phyloP scores from a whole-genome alignment of 1,139 yeast species.

The Komagataea norvegica region DNA sequence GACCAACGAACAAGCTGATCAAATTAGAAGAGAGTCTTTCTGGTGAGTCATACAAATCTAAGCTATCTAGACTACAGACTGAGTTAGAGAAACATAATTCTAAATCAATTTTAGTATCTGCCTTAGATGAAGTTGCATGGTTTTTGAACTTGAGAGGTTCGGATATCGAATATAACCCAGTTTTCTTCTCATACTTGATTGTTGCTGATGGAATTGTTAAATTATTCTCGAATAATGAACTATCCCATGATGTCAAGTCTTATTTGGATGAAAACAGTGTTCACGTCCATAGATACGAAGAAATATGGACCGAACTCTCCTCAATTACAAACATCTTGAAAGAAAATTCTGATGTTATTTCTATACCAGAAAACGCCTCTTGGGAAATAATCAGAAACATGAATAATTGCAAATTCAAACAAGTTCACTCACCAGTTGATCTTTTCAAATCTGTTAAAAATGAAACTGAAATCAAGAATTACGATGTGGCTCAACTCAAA shows the following conservation, averaged over 20 bases:
- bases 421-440: constrained; percentile 58
- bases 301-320: constrained; percentile 50
- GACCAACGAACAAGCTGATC: constrained; percentile 41
- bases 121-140: constrained; percentile 94
- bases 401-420: constrained; percentile 39
- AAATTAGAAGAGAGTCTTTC: constrained; percentile 41
- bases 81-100: constrained; percentile 34
- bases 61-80: constrained; percentile 30
- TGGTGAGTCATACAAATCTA: constrained; percentile 44
- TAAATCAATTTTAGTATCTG: constrained; percentile 32
- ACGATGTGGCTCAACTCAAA: constrained; percentile 70
- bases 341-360: constrained; percentile 36
- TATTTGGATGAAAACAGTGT: constrained; percentile 36
- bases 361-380: constrained; percentile 63
- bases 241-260: constrained; percentile 27
- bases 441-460: constrained; percentile 78
- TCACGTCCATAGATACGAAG: constrained; percentile 46
- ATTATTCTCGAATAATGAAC: constrained; percentile 54
- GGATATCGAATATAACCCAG: constrained; percentile 86
- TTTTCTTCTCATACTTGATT: constrained; percentile 76
- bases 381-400: constrained; percentile 73
- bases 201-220: constrained; percentile 47
- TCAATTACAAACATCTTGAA: constrained; percentile 41
- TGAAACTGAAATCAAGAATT: constrained; percentile 66
- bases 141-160: constrained; percentile 80